These are phyloP conservation scores for Thalia dealbata DNA, from an alignment of 176 grass and related monocot species.

Conservation along the genomic window DNA sequence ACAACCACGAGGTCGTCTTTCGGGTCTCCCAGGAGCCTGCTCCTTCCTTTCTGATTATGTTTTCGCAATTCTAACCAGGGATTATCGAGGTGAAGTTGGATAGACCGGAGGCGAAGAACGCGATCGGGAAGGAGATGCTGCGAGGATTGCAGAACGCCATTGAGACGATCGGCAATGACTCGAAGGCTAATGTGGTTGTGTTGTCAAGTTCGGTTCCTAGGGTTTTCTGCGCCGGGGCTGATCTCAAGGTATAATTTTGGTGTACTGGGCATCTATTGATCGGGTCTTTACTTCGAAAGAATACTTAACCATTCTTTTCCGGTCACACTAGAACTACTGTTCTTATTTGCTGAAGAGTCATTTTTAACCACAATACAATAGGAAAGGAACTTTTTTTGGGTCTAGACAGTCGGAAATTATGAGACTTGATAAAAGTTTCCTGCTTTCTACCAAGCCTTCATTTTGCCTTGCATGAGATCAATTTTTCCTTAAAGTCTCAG, in stretches of 20 bases:
- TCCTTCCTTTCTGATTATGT: background rate
- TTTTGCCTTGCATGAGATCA: background rate
- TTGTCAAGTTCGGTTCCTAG: constrained; percentile 61
- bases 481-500: background rate
- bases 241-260: constrained; percentile 56
- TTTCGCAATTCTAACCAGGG: constrained; percentile 24
- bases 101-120: constrained; percentile 61
- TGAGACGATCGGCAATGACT: constrained; percentile 37
- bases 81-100: constrained; percentile 61
- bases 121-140: constrained; percentile 67
- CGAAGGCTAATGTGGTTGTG: constrained; percentile 52
- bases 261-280: background rate
- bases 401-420: too few relatives aligned
- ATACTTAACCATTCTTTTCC: background rate
- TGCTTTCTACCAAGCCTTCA: background rate
- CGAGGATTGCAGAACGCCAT: constrained; percentile 28
- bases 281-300: background rate
- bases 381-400: background rate
- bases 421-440: background rate
- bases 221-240: constrained; percentile 69
- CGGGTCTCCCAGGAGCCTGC: background rate
- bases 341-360: too few relatives aligned
- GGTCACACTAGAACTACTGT: background rate
- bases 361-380: too few relatives aligned
- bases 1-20: too few relatives aligned